These are phyloP conservation scores for Hypoxylon sp. DNA, from an alignment of 2,329 filamentous ascomycete genomes.

Conservation along the genomic window DNA sequence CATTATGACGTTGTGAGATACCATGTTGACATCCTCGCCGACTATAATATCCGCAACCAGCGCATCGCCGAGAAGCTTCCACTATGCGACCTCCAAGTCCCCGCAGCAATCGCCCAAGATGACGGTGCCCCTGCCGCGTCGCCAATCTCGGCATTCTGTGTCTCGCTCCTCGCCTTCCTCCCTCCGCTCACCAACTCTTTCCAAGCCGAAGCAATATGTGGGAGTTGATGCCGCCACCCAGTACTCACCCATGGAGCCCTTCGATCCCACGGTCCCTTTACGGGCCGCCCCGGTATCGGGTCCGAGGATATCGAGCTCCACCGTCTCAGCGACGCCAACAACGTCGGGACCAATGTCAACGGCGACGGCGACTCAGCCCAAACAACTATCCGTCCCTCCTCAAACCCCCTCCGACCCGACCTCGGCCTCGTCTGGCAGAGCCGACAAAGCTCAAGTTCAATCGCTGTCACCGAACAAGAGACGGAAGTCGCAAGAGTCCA, in stretches of 20 bases:
- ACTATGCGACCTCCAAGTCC: slow-evolving; percentile 56
- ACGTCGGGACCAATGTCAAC: slow-evolving; percentile 25
- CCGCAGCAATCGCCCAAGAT: slow-evolving; percentile 53
- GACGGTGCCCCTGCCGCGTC: slow-evolving; percentile 52
- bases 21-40: slow-evolving; percentile 68
- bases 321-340: slow-evolving; percentile 19
- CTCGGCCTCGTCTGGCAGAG: slow-evolving; percentile 31
- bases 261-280: slow-evolving; percentile 50
- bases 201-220: slow-evolving; percentile 52
- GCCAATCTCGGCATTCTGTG: slow-evolving; percentile 48
- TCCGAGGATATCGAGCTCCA: slow-evolving; percentile 41
- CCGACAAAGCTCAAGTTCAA: slow-evolving; percentile 24
- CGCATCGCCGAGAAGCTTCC: slow-evolving; percentile 59
- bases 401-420: slow-evolving; percentile 39
- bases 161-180: slow-evolving; percentile 46
- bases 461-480: slow-evolving; percentile 52
- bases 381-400: slow-evolving; percentile 31
- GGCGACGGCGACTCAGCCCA: slow-evolving; percentile 25
- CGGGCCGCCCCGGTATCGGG: slow-evolving; percentile 44
- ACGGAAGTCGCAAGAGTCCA: slow-evolving; percentile 53
- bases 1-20: slow-evolving; percentile 58
- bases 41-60: slow-evolving; percentile 60
- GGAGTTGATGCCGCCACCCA: slow-evolving; percentile 58
- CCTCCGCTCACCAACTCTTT: slow-evolving; percentile 42
- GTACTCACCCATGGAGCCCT: slow-evolving; percentile 58